phyloP scores from a whole-genome alignment of 495 filamentous ascomycete genomes.

The Neurospora cerealis region DNA sequence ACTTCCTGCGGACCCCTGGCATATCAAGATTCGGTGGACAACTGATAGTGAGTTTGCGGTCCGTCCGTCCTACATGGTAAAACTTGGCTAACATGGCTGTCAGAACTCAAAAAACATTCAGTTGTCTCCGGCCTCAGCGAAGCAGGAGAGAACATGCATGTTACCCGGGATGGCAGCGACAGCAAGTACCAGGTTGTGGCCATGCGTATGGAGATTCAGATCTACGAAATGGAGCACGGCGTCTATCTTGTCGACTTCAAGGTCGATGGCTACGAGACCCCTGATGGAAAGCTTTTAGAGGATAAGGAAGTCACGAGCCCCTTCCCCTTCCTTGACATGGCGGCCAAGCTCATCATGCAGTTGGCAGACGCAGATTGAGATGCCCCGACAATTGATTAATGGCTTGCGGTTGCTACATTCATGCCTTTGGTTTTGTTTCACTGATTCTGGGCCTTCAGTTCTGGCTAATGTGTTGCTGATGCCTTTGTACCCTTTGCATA shows the following conservation, averaged over 20 bases:
- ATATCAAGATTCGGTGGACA: constrained; percentile 78
- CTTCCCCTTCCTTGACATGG: constrained; percentile 71
- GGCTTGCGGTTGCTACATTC: not conserved
- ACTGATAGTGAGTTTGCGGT: constrained; percentile 59
- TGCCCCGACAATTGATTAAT: not conserved
- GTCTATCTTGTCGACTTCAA: constrained; percentile 98
- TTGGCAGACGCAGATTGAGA: constrained; percentile 54
- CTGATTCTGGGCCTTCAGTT: not conserved
- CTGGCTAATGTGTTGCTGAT: not conserved
- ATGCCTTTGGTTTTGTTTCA: not conserved
- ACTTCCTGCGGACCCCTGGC: constrained; percentile 89
- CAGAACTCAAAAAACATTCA: constrained; percentile 30
- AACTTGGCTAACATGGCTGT: constrained; percentile 4
- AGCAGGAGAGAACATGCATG: constrained; percentile 22
- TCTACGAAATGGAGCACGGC: constrained; percentile 88
- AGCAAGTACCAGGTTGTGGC: constrained; percentile 47
- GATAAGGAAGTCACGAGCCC: constrained; percentile 69
- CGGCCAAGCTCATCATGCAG: constrained; percentile 63
- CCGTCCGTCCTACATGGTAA: not conserved
- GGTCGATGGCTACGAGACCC: constrained; percentile 91
- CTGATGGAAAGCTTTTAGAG: constrained; percentile 44
- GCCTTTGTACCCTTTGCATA: not conserved
- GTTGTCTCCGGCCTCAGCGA: constrained; percentile 24
- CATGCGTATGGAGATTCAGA: constrained; percentile 90
- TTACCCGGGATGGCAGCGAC: constrained; percentile 28